Evolutionary conservation across 805 yeast species (phyloP).

Genomic region (Blastobotrys terrestris): DNA sequence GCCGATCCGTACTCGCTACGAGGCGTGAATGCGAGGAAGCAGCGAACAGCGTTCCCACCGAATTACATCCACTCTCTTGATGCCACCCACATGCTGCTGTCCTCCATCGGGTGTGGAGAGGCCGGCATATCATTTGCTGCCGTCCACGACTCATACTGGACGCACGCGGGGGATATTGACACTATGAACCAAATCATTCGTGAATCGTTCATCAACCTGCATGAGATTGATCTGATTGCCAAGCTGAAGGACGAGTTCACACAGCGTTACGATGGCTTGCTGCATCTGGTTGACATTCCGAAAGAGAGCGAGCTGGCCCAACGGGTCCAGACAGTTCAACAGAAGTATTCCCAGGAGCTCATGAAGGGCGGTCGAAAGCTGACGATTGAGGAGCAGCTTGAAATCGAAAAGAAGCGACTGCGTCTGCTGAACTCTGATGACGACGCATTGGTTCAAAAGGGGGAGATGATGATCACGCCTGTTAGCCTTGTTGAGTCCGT

Average conservation of each 20-base stretch:
- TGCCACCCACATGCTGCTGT: conserved; percentile 93
- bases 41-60: conserved; percentile 91
- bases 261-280: conserved; percentile 65
- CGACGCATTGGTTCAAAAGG: conserved; percentile 34
- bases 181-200: conserved; percentile 64
- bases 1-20: conserved; percentile 80
- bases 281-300: conserved; percentile 54
- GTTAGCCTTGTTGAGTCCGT: conserved; percentile 42
- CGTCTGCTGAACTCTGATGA: conserved; percentile 47
- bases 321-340: conserved; percentile 45
- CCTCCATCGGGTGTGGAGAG: conserved; percentile 72
- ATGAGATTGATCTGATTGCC: conserved; percentile 63
- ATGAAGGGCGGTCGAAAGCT: conserved; percentile 44
- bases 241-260: conserved; percentile 73
- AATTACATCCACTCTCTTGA: conserved; percentile 91
- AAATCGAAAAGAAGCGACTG: conserved; percentile 60
- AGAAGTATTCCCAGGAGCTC: conserved; percentile 38
- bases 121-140: conserved; percentile 73
- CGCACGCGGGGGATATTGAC: conserved; percentile 83
- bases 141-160: conserved; percentile 98
- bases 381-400: conserved; percentile 67
- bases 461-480: conserved; percentile 59
- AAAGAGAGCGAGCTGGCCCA: conserved; percentile 45
- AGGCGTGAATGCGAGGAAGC: conserved; percentile 83
- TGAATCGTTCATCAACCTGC: conserved; percentile 72